Base-by-base conservation (phyloP, 495 filamentous ascomycete genomes). In the Xylaria scruposa region DNA sequence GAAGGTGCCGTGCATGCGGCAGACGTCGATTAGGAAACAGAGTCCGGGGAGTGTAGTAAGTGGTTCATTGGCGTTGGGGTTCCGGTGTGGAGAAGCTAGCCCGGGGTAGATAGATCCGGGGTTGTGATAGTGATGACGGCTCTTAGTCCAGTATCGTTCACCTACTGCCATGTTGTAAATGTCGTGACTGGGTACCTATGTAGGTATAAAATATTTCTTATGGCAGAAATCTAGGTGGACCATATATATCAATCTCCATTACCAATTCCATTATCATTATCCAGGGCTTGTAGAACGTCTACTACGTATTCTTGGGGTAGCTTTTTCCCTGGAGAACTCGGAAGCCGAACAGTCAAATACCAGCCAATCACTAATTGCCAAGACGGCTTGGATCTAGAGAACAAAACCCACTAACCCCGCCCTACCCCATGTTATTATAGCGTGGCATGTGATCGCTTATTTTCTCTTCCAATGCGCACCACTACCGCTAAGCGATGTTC, bases 11-110 rank as follows among this genome's bases (percentile, higher is more conserved):
- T 68, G 51, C 66, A 53, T 42, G 26, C 13, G 67, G 38, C 40
- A 61, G 40, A 19, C 26, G 21, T 51, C 15, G 67, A 70, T 70
- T 62, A 70, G 67, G 67, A 70, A 70, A 61, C 21, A 42, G 54
- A 70, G 24, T 61, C 67, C 67, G 67, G 67, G 67, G 67, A 38
- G 31, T 40, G 33, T 42, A 6, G n/a, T 42, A 46, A 10, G 38
- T 60, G 13, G 42, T 65, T 10, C 17, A 51, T 46, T 42, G 40
- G 38, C 60, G 38, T 44, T 36, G 61, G 31, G 40, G 62, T 24
- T 53, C 29, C 19, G 44, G 15, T 47, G 44, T 13, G 62, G 62
- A 24, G 62, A 26, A 65, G 44, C 46, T 49, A 64, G 15, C 38
- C 61, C 38, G 63, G 63, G 63, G 62, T 31, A 47, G 61, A 44